phyloP scores from a whole-genome alignment of 441 rosid genomes.

The Pelargonium australe region DNA sequence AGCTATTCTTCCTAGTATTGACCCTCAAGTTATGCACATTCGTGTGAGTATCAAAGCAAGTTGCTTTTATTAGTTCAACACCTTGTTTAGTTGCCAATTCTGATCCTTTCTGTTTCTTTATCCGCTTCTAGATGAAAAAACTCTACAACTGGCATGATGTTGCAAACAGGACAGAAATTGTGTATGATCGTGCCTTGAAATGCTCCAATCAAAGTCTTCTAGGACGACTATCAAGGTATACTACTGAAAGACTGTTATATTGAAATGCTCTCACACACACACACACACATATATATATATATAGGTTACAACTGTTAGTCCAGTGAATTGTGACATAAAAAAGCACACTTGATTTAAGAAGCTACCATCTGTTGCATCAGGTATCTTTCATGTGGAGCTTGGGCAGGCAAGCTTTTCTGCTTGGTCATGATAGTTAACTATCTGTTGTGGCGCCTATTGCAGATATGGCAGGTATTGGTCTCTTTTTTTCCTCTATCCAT shows the following conservation, averaged over 20 bases:
- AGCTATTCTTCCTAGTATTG: slow-evolving; percentile 64
- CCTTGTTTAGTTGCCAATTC: slow-evolving; percentile 8
- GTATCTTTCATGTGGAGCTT: slow-evolving; percentile 84
- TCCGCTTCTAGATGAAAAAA: slow-evolving; percentile 58
- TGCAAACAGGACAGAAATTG: slow-evolving; percentile 86
- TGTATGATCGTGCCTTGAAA: slow-evolving; percentile 70
- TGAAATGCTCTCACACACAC: slow-evolving; percentile 4
- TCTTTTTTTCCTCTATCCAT: background rate
- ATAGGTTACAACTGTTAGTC: background rate
- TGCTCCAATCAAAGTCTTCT: slow-evolving; percentile 58
- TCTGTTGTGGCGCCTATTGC: slow-evolving; percentile 64
- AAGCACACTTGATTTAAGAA: background rate
- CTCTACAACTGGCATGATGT: slow-evolving; percentile 96
- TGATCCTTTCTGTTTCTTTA: slow-evolving; percentile 9
- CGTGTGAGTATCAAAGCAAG: slow-evolving; percentile 45
- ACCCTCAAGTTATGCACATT: slow-evolving; percentile 78
- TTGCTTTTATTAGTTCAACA: background rate
- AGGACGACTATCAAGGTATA: slow-evolving; percentile 65
- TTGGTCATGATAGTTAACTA: slow-evolving; percentile 87
- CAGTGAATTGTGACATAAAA: background rate
- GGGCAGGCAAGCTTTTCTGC: slow-evolving; percentile 95
- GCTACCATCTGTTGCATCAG: slow-evolving; percentile 24
- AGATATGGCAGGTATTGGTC: slow-evolving; percentile 50
- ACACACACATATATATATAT: background rate
- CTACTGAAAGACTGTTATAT: background rate